These are phyloP conservation scores for Telfairia occidentalis DNA, from an alignment of 331 rosid genomes.

Conservation along the genomic window DNA sequence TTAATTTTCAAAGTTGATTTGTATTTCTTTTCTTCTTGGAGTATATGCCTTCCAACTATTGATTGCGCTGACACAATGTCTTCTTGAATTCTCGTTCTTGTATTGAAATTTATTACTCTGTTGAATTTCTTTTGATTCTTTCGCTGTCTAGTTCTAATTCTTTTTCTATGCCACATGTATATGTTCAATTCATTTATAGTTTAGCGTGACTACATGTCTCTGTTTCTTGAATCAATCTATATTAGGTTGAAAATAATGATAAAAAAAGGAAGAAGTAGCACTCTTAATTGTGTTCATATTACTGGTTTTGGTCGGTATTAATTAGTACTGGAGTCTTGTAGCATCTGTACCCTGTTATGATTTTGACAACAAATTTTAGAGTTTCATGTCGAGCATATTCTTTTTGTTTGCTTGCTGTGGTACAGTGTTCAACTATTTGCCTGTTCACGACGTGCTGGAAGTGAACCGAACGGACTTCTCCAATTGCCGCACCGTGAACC, in stretches of 20 bases:
- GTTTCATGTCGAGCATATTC: not conserved
- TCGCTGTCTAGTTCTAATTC: not conserved
- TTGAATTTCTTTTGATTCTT: not conserved
- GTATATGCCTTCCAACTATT: not conserved
- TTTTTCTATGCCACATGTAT: not conserved
- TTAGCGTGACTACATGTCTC: not conserved
- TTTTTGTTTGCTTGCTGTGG: not conserved
- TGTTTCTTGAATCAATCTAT: not conserved
- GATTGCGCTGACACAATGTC: not conserved
- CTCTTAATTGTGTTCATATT: not conserved
- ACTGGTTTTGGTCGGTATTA: not conserved
- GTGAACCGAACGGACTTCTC: conserved; percentile 38
- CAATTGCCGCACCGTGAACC: conserved; percentile 32
- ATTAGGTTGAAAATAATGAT: not conserved
- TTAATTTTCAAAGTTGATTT: not conserved
- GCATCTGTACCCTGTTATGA: not conserved
- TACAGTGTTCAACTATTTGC: conserved; percentile 69
- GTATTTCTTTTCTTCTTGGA: not conserved
- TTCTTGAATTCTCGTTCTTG: not conserved
- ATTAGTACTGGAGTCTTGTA: not conserved
- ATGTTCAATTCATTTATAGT: not conserved
- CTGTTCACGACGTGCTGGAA: conserved; percentile 59
- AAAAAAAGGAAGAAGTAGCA: not conserved
- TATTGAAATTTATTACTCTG: not conserved
- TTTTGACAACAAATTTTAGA: not conserved